A percentile compares a stretch with the other conserved stretches of the same genome.
phyloP scores from a whole-genome alignment of 1,139 yeast genomes.

The Yamadazyma membranifaciens region DNA sequence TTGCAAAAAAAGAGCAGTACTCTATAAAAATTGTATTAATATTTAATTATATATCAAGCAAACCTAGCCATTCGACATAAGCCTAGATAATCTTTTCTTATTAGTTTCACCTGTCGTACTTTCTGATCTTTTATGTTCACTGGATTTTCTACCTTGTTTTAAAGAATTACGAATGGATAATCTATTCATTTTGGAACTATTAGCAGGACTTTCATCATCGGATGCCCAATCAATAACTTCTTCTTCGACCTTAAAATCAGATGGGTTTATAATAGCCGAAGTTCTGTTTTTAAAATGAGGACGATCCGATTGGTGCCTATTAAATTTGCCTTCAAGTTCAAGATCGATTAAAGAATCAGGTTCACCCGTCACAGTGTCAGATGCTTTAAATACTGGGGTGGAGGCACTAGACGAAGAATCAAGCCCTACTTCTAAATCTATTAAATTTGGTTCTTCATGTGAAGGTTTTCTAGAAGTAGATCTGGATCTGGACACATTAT shows the following conservation, averaged over 20 bases:
- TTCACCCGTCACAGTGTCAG: constrained; percentile 11
- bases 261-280: constrained; percentile 30
- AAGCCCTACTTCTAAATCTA: constrained; percentile 41
- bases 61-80: constrained; percentile 7
- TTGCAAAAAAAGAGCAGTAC: too few relatives aligned
- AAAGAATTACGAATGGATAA: constrained; percentile 42
- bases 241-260: constrained; percentile 37
- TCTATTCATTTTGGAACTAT: constrained; percentile 40
- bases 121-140: constrained; percentile 22
- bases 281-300: constrained; percentile 34
- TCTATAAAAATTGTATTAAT: too few relatives aligned
- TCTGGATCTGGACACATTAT: neutral
- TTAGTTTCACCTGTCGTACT: constrained; percentile 4
- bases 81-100: constrained; percentile 14
- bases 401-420: constrained; percentile 31
- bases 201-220: constrained; percentile 45
- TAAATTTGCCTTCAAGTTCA: constrained; percentile 22
- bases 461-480: constrained; percentile 11
- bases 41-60: neutral
- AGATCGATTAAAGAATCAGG: constrained; percentile 34
- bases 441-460: constrained; percentile 26
- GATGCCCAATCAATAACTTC: constrained; percentile 50
- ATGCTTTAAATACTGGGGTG: constrained; percentile 20
- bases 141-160: constrained; percentile 30
- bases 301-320: constrained; percentile 12